Evolutionary conservation across 2,329 filamentous ascomycete genomes (phyloP).

Genomic region (Claviceps sp.): DNA sequence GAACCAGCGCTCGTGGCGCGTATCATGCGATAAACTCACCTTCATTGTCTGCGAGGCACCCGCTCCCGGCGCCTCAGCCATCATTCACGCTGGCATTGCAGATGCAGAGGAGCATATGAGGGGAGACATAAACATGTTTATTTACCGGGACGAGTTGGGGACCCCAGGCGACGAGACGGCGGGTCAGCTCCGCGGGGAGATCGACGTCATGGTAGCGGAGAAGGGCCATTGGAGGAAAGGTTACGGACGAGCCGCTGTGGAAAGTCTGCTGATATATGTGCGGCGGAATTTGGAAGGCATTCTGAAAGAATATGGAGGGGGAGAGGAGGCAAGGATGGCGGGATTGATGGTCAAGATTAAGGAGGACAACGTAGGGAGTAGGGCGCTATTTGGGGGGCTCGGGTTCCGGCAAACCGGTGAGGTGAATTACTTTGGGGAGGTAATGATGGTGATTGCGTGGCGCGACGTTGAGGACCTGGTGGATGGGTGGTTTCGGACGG

Average conservation of each 20-base stretch:
- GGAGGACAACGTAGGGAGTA: constrained; percentile 37
- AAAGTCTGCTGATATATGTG: constrained; percentile 59
- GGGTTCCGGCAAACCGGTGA: constrained; percentile 38
- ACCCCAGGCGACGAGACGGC: constrained; percentile 2
- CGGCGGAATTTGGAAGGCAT: constrained; percentile 37
- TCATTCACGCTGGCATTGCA: constrained; percentile 22
- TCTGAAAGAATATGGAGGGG: constrained; percentile 28
- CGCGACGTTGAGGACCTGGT: constrained; percentile 11
- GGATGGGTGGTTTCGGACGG: constrained; percentile 12
- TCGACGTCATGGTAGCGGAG: constrained; percentile 77
- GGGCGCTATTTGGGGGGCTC: constrained; percentile 35
- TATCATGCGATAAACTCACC: constrained; percentile 73
- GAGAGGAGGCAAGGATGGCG: constrained; percentile 6
- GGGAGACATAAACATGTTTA: constrained; percentile 71
- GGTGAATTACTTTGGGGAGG: constrained; percentile 47
- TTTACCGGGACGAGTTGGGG: constrained; percentile 28
- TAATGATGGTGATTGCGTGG: constrained; percentile 34
- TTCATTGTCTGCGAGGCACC: constrained; percentile 67
- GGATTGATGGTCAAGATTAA: constrained; percentile 45
- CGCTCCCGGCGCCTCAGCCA: neutral
- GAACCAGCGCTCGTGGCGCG: constrained; percentile 83
- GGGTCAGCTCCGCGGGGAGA: constrained; percentile 47
- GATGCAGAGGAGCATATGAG: constrained; percentile 49
- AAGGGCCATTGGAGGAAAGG: constrained; percentile 44
- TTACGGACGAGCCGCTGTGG: constrained; percentile 49